Conservation (phyloP, 495 filamentous ascomycete genomes). For the Xylaria scruposa region DNA sequence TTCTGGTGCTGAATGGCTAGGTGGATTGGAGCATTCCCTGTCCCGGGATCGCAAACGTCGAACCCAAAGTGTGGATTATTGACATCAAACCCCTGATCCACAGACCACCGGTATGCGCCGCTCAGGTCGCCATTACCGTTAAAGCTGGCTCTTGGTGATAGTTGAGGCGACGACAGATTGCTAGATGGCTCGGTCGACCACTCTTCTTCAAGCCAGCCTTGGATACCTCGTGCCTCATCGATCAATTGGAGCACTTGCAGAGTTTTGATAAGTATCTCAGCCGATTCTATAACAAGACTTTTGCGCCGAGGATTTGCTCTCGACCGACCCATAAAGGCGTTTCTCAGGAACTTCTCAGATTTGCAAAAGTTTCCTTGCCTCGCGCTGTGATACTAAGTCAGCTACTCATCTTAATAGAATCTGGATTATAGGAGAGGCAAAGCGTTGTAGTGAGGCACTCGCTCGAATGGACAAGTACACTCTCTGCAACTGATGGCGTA, state of each 20-base stretch:
- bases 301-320: slow-evolving; percentile 21
- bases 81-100: slow-evolving; percentile 34
- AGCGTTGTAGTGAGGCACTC: not conserved
- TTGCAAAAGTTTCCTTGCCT: slow-evolving; percentile 24
- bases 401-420: not conserved
- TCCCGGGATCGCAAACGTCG: slow-evolving; percentile 27
- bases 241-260: slow-evolving; percentile 24
- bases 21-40: slow-evolving; percentile 34
- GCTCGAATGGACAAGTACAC: not conserved
- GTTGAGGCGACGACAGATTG: not conserved
- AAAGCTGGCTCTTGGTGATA: slow-evolving; percentile 1
- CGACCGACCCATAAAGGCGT: slow-evolving; percentile 27
- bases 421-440: not conserved
- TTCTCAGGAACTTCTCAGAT: slow-evolving; percentile 27
- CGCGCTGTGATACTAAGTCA: slow-evolving; percentile 11
- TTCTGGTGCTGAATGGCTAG: slow-evolving; percentile 31
- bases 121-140: slow-evolving; percentile 16
- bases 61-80: slow-evolving; percentile 29
- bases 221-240: slow-evolving; percentile 33
- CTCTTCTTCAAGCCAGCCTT: slow-evolving; percentile 26
- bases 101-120: slow-evolving; percentile 33
- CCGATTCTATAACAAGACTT: slow-evolving; percentile 34
- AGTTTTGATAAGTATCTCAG: slow-evolving; percentile 26
- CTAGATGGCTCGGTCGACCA: slow-evolving; percentile 1
- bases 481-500: not conserved